A percentile compares a stretch with the other conserved stretches of the same genome.
Conservation (phyloP, 2,329 filamentous ascomycete species). For the Trichophaea hybrida region DNA sequence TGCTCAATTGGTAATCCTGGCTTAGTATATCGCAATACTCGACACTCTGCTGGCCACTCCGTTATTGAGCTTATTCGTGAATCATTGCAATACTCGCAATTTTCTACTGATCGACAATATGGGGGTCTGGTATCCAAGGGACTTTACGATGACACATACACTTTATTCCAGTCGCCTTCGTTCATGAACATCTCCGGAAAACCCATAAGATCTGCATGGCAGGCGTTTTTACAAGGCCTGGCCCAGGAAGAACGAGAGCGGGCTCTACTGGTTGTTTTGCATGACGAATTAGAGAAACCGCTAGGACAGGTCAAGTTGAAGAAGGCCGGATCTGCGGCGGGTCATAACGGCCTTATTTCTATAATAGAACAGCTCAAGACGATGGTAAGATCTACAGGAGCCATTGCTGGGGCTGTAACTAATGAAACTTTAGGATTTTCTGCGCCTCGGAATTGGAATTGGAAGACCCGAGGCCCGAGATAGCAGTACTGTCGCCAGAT, state of each 20-base stretch:
- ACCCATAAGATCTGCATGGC: conserved; percentile 53
- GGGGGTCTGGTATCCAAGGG: conserved; percentile 38
- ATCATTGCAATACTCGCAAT: conserved; percentile 35
- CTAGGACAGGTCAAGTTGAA: conserved; percentile 53
- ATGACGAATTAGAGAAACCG: conserved; percentile 71
- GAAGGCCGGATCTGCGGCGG: conserved; percentile 50
- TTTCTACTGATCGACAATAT: conserved; percentile 36
- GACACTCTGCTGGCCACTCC: conserved; percentile 77
- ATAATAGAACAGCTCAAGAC: conserved; percentile 40
- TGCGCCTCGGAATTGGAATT: conserved; percentile 66
- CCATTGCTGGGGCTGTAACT: not conserved
- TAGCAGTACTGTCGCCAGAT: conserved; percentile 51
- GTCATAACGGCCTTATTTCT: conserved; percentile 64
- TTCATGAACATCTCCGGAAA: conserved; percentile 76
- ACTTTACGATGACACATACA: conserved; percentile 41
- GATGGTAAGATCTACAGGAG: conserved; percentile 32
- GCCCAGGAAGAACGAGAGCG: conserved; percentile 28
- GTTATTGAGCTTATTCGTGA: conserved; percentile 47
- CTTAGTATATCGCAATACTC: conserved; percentile 54
- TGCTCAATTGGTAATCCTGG: conserved; percentile 77
- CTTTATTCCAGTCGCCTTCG: conserved; percentile 58
- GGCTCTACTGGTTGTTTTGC: conserved; percentile 56
- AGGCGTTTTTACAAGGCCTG: conserved; percentile 36
- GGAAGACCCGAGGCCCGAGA: conserved; percentile 63
- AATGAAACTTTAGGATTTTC: conserved; percentile 28